These are phyloP conservation scores for Penicillium fuscoglaucum DNA, from an alignment of 2,329 filamentous ascomycete species.

Conservation along the genomic window DNA sequence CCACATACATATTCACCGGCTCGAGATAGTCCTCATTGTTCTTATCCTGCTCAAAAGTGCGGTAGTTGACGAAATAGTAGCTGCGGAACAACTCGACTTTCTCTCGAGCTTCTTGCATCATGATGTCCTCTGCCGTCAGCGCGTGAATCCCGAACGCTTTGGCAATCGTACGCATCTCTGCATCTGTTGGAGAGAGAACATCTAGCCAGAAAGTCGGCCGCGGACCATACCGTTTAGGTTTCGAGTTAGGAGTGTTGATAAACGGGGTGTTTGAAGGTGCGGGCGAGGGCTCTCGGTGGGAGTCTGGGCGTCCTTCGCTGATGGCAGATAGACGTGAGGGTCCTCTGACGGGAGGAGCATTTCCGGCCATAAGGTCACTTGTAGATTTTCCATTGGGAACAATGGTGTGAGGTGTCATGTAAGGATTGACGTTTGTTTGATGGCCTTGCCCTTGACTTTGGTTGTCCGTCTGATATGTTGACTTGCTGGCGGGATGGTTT, in stretches of 20 bases:
- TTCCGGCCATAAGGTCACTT: neutral
- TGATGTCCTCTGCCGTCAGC: slow-evolving; percentile 91
- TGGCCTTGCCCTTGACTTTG: slow-evolving; percentile 5
- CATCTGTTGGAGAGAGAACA: slow-evolving; percentile 83
- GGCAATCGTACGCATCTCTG: slow-evolving; percentile 90
- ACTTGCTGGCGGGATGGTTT: slow-evolving; percentile 2
- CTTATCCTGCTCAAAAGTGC: slow-evolving; percentile 93
- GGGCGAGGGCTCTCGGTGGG: slow-evolving; percentile 28
- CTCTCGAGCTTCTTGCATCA: slow-evolving; percentile 95
- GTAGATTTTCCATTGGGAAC: slow-evolving; percentile 12
- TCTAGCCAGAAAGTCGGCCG: slow-evolving; percentile 97
- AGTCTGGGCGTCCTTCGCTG: slow-evolving; percentile 37
- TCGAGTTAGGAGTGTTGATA: slow-evolving; percentile 30
- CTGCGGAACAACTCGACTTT: slow-evolving; percentile 97
- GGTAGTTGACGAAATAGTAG: slow-evolving; percentile 99
- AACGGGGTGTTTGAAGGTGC: slow-evolving; percentile 22
- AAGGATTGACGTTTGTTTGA: slow-evolving; percentile 2
- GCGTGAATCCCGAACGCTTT: slow-evolving; percentile 96
- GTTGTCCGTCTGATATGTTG: slow-evolving; percentile 10
- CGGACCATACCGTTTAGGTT: slow-evolving; percentile 65
- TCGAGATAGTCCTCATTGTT: slow-evolving; percentile 88
- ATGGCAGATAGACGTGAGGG: slow-evolving; percentile 39
- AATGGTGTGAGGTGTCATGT: neutral
- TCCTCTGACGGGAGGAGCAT: slow-evolving; percentile 10
- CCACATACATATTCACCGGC: slow-evolving; percentile 95